phyloP scores from a whole-genome alignment of 495 filamentous ascomycete genomes.

The Lindgomyces ingoldianus region DNA sequence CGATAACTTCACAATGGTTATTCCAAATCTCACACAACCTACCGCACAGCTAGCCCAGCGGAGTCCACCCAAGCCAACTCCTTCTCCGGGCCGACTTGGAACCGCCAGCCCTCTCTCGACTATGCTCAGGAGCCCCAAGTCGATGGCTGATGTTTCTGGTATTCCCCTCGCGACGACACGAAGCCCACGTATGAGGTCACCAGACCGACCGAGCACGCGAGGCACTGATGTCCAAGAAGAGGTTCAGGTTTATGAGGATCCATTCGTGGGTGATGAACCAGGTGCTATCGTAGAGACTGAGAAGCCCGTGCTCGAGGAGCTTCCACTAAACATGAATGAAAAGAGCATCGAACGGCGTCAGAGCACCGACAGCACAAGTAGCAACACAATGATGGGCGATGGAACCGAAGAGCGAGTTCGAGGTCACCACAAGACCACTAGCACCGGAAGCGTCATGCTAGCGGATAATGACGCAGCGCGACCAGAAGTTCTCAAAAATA shows the following conservation, averaged over 20 bases:
- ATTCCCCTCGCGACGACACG: constrained; percentile 4
- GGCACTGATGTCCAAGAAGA: constrained; percentile 37
- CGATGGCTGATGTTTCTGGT: constrained; percentile 17
- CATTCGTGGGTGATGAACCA: constrained; percentile 38
- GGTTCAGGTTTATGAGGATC: constrained; percentile 49
- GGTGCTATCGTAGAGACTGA: constrained; percentile 22
- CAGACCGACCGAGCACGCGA: constrained; percentile 28
- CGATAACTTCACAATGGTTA: constrained; percentile 49
- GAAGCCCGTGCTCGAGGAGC: constrained; percentile 45
- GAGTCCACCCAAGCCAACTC: constrained; percentile 31
- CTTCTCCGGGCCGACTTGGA: constrained; percentile 20
- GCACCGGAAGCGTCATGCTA: constrained; percentile 31
- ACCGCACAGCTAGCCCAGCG: constrained; percentile 18
- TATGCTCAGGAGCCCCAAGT: constrained; percentile 18
- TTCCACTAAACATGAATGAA: constrained; percentile 49
- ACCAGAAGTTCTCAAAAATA: constrained; percentile 47
- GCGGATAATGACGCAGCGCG: constrained; percentile 40
- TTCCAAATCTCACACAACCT: constrained; percentile 39
- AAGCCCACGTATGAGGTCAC: constrained; percentile 35
- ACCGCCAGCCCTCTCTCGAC: constrained; percentile 25
- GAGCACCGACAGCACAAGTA: constrained; percentile 33
- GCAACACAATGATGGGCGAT: constrained; percentile 32
- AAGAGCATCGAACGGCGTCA: constrained; percentile 39
- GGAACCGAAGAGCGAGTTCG: constrained; percentile 5
- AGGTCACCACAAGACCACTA: constrained; percentile 35